These are phyloP conservation scores for Paraconiothyrium brasiliense DNA, from an alignment of 2,329 filamentous ascomycete genomes.

Conservation along the genomic window DNA sequence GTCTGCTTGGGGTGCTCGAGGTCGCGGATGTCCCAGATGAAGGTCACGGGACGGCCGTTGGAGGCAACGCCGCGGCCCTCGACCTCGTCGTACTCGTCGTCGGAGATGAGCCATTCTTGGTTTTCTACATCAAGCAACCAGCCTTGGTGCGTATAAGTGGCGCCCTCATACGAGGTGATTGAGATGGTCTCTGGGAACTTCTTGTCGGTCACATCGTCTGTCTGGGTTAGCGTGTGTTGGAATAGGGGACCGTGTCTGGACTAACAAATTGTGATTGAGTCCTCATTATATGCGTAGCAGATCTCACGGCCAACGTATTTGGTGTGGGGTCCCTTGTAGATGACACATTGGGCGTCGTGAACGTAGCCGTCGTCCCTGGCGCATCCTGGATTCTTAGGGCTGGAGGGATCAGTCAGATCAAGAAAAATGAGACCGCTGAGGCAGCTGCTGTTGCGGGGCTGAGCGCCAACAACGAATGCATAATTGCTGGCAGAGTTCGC, in stretches of 20 bases:
- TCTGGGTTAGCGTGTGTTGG: conserved; percentile 27
- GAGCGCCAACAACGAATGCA: conserved; percentile 44
- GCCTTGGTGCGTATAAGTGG: conserved; percentile 67
- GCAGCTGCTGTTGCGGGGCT: conserved; percentile 53
- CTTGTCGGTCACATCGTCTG: conserved; percentile 62
- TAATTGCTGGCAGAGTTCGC: conserved; percentile 48
- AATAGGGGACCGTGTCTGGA: conserved; percentile 38
- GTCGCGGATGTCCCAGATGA: conserved; percentile 46
- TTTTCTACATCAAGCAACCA: conserved; percentile 58
- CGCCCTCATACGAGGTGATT: conserved; percentile 63
- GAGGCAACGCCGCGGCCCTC: conserved; percentile 39
- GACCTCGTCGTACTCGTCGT: conserved; percentile 47
- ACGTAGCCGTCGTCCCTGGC: conserved; percentile 66
- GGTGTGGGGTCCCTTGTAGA: conserved; percentile 62
- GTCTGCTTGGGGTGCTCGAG: conserved; percentile 50
- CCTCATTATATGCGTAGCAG: conserved; percentile 66
- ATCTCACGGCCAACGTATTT: conserved; percentile 61
- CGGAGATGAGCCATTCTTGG: conserved; percentile 46
- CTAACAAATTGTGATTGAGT: conserved; percentile 61
- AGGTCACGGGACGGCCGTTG: conserved; percentile 44
- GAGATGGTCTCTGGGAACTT: conserved; percentile 66
- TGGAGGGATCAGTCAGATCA: conserved; percentile 63
- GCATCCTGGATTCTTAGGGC: conserved; percentile 64
- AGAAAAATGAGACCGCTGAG: conserved; percentile 65
- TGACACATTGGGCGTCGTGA: conserved; percentile 68